phyloP scores from a whole-genome alignment of 352 stramenopile species.

The Globisporangium abappressorium region DNA sequence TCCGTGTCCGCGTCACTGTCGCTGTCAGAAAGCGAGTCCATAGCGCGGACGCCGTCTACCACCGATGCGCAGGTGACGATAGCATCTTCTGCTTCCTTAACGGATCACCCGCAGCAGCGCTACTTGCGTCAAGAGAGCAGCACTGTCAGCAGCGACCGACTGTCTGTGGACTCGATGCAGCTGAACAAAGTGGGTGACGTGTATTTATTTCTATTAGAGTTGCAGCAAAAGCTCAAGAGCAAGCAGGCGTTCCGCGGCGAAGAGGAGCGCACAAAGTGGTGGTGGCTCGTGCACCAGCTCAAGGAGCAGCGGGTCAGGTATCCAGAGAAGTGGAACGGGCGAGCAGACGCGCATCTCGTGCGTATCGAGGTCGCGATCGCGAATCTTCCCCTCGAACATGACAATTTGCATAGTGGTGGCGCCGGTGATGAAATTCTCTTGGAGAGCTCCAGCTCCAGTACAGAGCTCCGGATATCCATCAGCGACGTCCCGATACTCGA shows the following conservation, averaged over 20 bases:
- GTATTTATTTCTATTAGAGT: slow-evolving; percentile 20
- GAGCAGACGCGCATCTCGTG: slow-evolving; percentile 24
- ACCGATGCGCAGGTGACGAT: neutral
- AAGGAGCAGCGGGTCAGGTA: slow-evolving; percentile 27
- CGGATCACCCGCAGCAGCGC: neutral
- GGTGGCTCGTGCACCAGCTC: slow-evolving; percentile 34
- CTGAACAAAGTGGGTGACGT: slow-evolving; percentile 15
- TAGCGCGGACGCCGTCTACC: neutral
- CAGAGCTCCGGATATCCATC: slow-evolving; percentile 15
- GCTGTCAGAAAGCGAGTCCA: neutral
- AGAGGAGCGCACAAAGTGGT: slow-evolving; percentile 38
- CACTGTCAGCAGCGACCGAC: neutral
- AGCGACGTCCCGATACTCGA: slow-evolving; percentile 17
- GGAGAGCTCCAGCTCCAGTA: slow-evolving; percentile 1
- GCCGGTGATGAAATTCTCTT: neutral
- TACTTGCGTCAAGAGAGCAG: slow-evolving; percentile 1
- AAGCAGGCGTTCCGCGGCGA: slow-evolving; percentile 26
- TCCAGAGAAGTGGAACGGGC: slow-evolving; percentile 21
- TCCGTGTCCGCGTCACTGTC: slow-evolving; percentile 4
- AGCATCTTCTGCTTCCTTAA: neutral
- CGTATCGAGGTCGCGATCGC: slow-evolving; percentile 34
- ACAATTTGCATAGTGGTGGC: neutral
- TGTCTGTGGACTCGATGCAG: slow-evolving; percentile 14
- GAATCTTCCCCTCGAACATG: slow-evolving; percentile 17
- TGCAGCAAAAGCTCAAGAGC: slow-evolving; percentile 24